A percentile compares a stretch with the other conserved stretches of the same genome.
Conservation (phyloP, 176 grass and related monocot genomes). For the Oropetium thomaeum region DNA sequence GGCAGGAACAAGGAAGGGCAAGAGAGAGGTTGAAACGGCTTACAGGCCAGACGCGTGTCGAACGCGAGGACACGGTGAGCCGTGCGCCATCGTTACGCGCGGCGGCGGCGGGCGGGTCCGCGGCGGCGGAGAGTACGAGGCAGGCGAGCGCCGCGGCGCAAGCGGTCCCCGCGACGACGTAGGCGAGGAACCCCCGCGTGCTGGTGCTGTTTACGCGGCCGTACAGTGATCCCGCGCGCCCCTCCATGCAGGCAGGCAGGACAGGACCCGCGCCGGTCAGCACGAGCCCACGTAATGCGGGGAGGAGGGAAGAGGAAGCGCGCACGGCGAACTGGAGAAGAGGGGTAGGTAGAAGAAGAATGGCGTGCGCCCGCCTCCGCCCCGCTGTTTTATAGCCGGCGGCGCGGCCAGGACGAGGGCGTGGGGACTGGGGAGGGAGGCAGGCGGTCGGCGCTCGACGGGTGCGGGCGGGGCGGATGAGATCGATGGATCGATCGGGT, state of each 20-base stretch:
- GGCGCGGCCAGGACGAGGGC: neutral
- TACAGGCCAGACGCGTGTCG: conserved; percentile 73
- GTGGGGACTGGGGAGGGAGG: no score
- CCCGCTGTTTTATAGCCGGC: conserved; percentile 20
- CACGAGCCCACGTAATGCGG: neutral
- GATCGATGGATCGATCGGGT: conserved; percentile 11
- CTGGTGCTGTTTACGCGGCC: conserved; percentile 43
- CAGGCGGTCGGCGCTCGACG: no score
- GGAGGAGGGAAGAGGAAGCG: neutral
- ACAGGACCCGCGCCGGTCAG: neutral
- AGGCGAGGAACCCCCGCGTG: conserved; percentile 59
- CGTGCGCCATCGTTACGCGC: neutral
- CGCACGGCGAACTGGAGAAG: no score
- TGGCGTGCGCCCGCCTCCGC: conserved; percentile 11
- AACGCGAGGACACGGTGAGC: conserved; percentile 35
- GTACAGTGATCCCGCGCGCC: conserved; percentile 24
- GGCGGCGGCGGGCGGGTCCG: neutral
- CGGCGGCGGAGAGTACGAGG: conserved; percentile 48
- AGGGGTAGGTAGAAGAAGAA: neutral
- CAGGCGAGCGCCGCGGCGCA: conserved; percentile 49
- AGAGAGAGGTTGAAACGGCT: conserved; percentile 29
- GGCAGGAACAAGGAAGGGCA: neutral
- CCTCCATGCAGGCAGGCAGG: conserved; percentile 14
- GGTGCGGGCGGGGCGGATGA: neutral
- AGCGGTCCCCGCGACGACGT: conserved; percentile 41